Evolutionary conservation across 352 stramenopile genomes (phyloP).

Genomic region (Phytophthora boehmeriae): DNA sequence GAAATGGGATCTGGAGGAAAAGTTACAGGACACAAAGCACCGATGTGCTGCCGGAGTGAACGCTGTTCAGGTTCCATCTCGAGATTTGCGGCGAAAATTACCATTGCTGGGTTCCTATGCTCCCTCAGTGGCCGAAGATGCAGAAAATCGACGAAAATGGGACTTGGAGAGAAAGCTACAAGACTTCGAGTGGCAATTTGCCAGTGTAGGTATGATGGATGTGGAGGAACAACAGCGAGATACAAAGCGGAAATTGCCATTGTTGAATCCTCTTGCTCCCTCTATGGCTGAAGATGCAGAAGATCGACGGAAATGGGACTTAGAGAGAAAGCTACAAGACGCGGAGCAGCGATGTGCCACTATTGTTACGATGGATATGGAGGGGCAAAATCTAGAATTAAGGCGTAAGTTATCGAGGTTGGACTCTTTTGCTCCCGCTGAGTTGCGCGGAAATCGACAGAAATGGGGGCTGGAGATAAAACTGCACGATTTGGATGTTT

Average conservation of each 20-base stretch:
- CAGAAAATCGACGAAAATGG: conserved; percentile 32
- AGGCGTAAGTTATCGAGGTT: conserved; percentile 9
- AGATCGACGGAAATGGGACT: conserved; percentile 30
- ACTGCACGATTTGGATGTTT: conserved; percentile 15
- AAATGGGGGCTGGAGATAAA: conserved; percentile 32
- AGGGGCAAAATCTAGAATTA: conserved; percentile 7
- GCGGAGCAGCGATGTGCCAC: background rate
- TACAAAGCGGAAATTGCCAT: conserved; percentile 8
- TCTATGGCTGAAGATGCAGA: conserved; percentile 14
- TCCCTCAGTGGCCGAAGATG: conserved; percentile 23
- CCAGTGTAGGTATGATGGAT: background rate
- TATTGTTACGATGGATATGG: background rate
- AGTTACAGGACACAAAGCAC: conserved; percentile 17
- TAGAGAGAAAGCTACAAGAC: conserved; percentile 19
- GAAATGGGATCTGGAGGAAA: conserved; percentile 36
- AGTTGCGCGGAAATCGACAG: conserved; percentile 16
- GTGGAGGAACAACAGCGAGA: conserved; percentile 2
- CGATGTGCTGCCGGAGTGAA: background rate
- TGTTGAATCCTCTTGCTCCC: conserved; percentile 5
- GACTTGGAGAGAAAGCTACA: conserved; percentile 24
- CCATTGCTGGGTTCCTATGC: conserved; percentile 16
- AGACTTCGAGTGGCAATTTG: background rate
- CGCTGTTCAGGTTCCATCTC: background rate
- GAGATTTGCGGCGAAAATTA: conserved; percentile 19
- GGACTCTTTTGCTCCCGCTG: conserved; percentile 7